Percentiles rank a stretch among this genome's conserved stretches.
Evolutionary conservation across 345 rosid species (phyloP).

Genomic region (Pistacia integerrima): DNA sequence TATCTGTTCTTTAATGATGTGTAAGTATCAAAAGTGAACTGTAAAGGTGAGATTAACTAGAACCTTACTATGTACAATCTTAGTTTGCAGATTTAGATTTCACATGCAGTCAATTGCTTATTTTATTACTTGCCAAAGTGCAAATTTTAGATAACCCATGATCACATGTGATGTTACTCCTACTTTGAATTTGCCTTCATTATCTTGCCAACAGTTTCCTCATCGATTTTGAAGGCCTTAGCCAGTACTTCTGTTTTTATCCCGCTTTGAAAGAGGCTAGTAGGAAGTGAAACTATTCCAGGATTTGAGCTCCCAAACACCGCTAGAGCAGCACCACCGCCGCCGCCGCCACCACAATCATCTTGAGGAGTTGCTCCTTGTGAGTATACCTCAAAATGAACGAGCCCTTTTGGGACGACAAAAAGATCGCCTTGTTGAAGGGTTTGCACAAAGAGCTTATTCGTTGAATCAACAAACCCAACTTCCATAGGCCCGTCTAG

Average conservation of each 20-base stretch:
- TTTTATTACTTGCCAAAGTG: background rate
- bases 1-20: too few species aligned
- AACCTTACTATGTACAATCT: too few species aligned
- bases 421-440: slow-evolving; percentile 28
- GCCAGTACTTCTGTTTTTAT: slow-evolving; percentile 20
- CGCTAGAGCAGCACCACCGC: slow-evolving; percentile 16
- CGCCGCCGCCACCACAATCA: slow-evolving; percentile 10
- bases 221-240: slow-evolving; percentile 33
- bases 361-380: too few species aligned
- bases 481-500: slow-evolving; percentile 7
- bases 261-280: slow-evolving; percentile 28
- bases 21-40: background rate
- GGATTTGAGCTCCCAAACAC: slow-evolving; percentile 27
- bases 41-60: background rate
- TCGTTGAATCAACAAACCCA: slow-evolving; percentile 9
- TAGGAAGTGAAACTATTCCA: slow-evolving; percentile 22
- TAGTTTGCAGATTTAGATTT: too few species aligned
- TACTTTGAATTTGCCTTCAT: slow-evolving; percentile 18
- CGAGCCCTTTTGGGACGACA: slow-evolving; percentile 38
- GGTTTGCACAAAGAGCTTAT: slow-evolving; percentile 25
- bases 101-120: background rate
- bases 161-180: background rate
- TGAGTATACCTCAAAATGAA: slow-evolving; percentile 28
- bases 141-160: background rate
- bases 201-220: slow-evolving; percentile 27